Base-by-base conservation (phyloP, 345 rosid genomes). In the rapeseed (Brassica napus) region DNA sequence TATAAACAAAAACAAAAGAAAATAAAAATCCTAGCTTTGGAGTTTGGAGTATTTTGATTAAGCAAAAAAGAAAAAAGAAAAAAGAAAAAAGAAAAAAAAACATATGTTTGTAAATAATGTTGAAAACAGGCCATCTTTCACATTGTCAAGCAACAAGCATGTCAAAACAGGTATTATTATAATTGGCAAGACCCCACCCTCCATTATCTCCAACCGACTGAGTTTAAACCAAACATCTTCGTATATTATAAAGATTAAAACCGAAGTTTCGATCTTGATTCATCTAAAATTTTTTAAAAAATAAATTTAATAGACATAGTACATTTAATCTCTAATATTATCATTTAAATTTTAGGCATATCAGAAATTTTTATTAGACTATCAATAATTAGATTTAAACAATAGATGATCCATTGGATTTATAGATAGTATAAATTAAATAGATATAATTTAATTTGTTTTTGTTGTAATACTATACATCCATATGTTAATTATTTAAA, bases 151-250 rank as follows among this genome's bases (percentile, higher is more conserved):
- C 35, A 61, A 79, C 39, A 63, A 74, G 71, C 71, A 62, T 69
- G 59, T 68, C 44, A 70, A 69, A 64, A 47, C 63, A 71, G 68
- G 44, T 65, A 32, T 31, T 61, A 64, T 70, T 60, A 69, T 44
- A 75, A 59, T 28, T 26, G 77, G 74, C 31, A 18, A 77, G 83
- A 78, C 87, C 90, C 84, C 86, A 77, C 83, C 3, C 82, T 70
- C 64, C 18, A 73, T 76, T 79, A 37, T 54, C 62, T 61, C 73
- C 64, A 63, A 75, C 76, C 67, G 72, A 65, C 77, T 64, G 44
- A 44, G 26, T 80, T 63, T 65, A 75, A 72, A 65, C 83, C 72
- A 64, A 59, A 64, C 62, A 58, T 69, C 34, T n/a, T n/a, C n/a
- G n/a, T n/a, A n/a, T n/a, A n/a, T n/a, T n/a, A n/a, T n/a, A n/a